phyloP scores from a whole-genome alignment of 345 rosid genomes.

The Melaleuca quinquenervia region DNA sequence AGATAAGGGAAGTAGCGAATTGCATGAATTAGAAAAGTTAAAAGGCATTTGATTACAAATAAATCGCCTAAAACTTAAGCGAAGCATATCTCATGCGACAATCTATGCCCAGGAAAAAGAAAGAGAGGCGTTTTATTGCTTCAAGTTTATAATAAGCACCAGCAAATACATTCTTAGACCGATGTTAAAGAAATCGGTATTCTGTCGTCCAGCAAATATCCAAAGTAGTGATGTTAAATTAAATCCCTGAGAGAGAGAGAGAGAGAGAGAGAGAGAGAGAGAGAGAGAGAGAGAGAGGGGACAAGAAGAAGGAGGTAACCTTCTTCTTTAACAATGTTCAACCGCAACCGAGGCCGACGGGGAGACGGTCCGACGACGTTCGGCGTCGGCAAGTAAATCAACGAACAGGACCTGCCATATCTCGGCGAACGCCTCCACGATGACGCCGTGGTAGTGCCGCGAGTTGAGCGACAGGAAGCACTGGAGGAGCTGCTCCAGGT shows the following conservation, averaged over 20 bases:
- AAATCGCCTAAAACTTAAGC: not conserved
- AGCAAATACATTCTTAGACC: not conserved
- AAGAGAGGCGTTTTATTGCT: not conserved
- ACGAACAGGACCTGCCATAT: slow-evolving; percentile 41
- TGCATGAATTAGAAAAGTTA: not conserved
- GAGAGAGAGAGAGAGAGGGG: too few relatives aligned
- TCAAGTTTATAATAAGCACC: not conserved
- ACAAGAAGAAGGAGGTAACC: too few relatives aligned
- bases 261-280: too few relatives aligned
- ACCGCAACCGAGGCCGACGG: not conserved
- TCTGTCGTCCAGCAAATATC: not conserved
- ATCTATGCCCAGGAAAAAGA: not conserved
- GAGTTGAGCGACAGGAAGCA: slow-evolving; percentile 45
- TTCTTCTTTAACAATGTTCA: not conserved
- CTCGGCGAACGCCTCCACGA: slow-evolving; percentile 43
- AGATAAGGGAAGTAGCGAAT: not conserved
- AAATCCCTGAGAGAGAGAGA: not conserved
- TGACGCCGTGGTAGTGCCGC: slow-evolving; percentile 27
- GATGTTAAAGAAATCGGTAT: not conserved
- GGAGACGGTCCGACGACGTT: not conserved
- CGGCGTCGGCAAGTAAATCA: slow-evolving; percentile 4
- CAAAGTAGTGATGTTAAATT: not conserved
- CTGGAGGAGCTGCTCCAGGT: slow-evolving; percentile 40
- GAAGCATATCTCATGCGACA: not conserved
- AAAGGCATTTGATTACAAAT: not conserved